These are phyloP conservation scores for Sinapis alba DNA, from an alignment of 441 rosid genomes.

Conservation along the genomic window DNA sequence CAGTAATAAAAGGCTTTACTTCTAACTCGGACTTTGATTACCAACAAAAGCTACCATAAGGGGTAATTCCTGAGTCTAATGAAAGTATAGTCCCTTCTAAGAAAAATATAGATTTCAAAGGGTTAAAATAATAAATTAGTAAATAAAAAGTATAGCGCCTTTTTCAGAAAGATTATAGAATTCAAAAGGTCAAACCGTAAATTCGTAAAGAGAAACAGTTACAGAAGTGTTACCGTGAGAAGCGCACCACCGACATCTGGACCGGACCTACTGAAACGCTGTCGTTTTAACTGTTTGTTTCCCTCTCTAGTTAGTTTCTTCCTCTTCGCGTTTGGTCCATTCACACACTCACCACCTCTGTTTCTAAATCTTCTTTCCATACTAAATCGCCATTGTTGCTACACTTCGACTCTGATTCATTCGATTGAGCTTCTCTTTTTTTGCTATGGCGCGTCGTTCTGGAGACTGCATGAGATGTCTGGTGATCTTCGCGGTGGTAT, in stretches of 20 bases:
- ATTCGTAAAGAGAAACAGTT: background rate
- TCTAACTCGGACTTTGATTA: background rate
- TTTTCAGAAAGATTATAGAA: background rate
- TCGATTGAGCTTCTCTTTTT: background rate
- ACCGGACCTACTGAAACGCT: background rate
- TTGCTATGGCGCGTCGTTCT: conserved; percentile 68
- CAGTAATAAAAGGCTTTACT: background rate
- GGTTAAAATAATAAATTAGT: background rate
- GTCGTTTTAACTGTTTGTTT: conserved; percentile 11
- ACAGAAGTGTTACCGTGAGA: conserved; percentile 11
- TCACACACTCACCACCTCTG: conserved; percentile 2
- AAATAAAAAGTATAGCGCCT: conserved; percentile 4
- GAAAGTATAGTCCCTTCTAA: background rate
- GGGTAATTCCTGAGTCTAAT: background rate
- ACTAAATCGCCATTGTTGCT: conserved; percentile 21
- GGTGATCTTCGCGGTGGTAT: conserved; percentile 84
- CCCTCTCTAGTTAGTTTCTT: background rate
- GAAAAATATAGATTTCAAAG: background rate
- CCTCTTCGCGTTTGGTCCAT: background rate
- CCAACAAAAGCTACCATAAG: background rate
- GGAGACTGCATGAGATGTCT: conserved; percentile 86
- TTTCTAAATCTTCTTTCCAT: background rate
- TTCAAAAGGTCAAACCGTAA: background rate
- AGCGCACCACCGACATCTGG: conserved; percentile 34
- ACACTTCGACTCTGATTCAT: background rate